phyloP scores from a whole-genome alignment of 495 filamentous ascomycete species.

The Aspergillus egyptiacus region DNA sequence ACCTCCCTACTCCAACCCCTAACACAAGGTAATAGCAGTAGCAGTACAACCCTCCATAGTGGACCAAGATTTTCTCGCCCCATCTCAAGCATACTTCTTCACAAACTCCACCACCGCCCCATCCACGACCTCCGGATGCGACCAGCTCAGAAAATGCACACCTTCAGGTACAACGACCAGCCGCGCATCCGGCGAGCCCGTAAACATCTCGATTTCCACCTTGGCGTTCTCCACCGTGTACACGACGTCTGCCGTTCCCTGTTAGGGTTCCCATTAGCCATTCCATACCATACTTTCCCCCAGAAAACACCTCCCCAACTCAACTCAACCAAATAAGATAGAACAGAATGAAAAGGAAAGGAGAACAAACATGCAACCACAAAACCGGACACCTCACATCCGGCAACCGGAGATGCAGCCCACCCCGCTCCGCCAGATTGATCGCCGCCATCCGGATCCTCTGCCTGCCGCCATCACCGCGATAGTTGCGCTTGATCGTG shows the following conservation, averaged over 20 bases:
- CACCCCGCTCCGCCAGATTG: constrained; percentile 54
- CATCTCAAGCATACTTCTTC: too few relatives aligned
- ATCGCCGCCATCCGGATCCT: constrained; percentile 53
- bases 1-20: too few relatives aligned
- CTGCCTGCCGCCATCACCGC: constrained; percentile 54
- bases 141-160: neutral
- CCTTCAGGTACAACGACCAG: neutral
- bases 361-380: constrained; percentile 53
- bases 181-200: neutral
- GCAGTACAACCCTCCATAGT: too few relatives aligned
- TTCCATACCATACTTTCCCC: neutral
- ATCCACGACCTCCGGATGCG: neutral
- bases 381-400: constrained; percentile 58
- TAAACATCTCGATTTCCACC: neutral
- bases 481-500: constrained; percentile 51
- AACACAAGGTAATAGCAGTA: too few relatives aligned
- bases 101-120: too few relatives aligned
- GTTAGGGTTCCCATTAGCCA: too few relatives aligned
- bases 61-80: too few relatives aligned
- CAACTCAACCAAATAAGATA: too few relatives aligned
- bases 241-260: neutral
- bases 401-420: constrained; percentile 46
- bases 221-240: neutral
- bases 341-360: too few relatives aligned
- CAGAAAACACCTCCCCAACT: neutral